phyloP scores from a whole-genome alignment of 2,329 filamentous ascomycete genomes.

The Fusarium coffeatum region DNA sequence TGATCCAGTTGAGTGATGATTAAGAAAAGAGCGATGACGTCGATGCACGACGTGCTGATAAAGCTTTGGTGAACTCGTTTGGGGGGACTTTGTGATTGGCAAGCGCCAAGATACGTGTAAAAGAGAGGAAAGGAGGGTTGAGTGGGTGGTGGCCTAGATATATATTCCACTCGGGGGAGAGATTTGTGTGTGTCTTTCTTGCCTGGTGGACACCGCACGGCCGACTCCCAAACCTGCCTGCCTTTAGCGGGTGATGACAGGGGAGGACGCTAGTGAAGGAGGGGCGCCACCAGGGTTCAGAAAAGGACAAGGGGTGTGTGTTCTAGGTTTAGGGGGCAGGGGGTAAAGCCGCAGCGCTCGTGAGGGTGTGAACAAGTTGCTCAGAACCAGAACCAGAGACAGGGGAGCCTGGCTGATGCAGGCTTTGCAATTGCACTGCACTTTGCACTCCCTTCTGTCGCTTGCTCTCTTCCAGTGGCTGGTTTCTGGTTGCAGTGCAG shows the following conservation, averaged over 20 bases:
- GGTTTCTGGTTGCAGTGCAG: slow-evolving; percentile 1
- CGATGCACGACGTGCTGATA: slow-evolving; percentile 44
- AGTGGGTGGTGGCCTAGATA: slow-evolving; percentile 49
- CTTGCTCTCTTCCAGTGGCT: slow-evolving; percentile 7
- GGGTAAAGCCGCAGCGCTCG: slow-evolving; percentile 18
- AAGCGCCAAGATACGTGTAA: slow-evolving; percentile 53
- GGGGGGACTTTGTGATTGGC: slow-evolving; percentile 51
- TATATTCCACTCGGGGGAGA: slow-evolving; percentile 47
- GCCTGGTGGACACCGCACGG: slow-evolving; percentile 35
- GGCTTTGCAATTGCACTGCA: slow-evolving; percentile 38
- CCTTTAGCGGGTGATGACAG: slow-evolving; percentile 32
- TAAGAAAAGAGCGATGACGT: slow-evolving; percentile 47
- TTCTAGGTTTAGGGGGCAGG: slow-evolving; percentile 32
- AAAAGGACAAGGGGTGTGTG: slow-evolving; percentile 16
- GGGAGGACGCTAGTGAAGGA: slow-evolving; percentile 33
- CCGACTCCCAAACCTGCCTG: slow-evolving; percentile 41
- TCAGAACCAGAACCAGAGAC: slow-evolving; percentile 5
- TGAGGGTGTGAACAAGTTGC: slow-evolving; percentile 28
- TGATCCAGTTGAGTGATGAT: slow-evolving; percentile 41
- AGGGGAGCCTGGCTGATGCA: slow-evolving; percentile 33
- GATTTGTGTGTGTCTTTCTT: slow-evolving; percentile 41
- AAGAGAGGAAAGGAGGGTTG: slow-evolving; percentile 44
- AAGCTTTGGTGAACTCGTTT: slow-evolving; percentile 29
- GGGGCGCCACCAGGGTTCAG: slow-evolving; percentile 44
- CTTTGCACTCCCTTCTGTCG: slow-evolving; percentile 29